Conservation (phyloP, 768 basidiomycete species). For the Pseudohyphozyma bogoriensis region DNA sequence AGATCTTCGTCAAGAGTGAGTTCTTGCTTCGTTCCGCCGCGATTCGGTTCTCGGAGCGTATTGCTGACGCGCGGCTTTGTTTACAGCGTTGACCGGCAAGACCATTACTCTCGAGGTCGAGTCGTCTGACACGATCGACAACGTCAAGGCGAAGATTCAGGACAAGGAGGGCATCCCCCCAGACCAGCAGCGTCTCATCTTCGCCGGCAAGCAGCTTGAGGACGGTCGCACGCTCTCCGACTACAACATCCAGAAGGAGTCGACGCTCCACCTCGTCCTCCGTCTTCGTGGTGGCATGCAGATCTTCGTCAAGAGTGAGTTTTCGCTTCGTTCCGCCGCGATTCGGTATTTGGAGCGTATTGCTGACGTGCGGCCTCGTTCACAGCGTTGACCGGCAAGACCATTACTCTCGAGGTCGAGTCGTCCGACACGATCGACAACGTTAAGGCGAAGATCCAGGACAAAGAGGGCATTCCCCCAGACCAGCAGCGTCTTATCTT, state of each 20-base stretch:
- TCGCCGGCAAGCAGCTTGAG: background rate
- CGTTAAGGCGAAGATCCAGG: too few relatives aligned
- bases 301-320: slow-evolving; percentile 59
- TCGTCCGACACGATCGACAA: too few relatives aligned
- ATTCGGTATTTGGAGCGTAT: too few relatives aligned
- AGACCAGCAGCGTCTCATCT: slow-evolving; percentile 58
- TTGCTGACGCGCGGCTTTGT: too few relatives aligned
- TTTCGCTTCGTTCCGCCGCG: too few relatives aligned
- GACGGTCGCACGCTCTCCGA: background rate
- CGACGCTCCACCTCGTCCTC: slow-evolving; percentile 84
- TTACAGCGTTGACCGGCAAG: slow-evolving; percentile 90
- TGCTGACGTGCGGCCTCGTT: too few relatives aligned
- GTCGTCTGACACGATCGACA: slow-evolving; percentile 85
- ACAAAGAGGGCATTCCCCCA: slow-evolving; percentile 88
- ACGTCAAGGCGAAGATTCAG: slow-evolving; percentile 57
- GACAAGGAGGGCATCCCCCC: slow-evolving; percentile 91
- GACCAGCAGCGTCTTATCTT: slow-evolving; percentile 87
- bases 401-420: too few relatives aligned
- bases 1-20: slow-evolving; percentile 55
- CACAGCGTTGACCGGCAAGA: slow-evolving; percentile 90
- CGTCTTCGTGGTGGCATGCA: slow-evolving; percentile 92
- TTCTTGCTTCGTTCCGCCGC: too few relatives aligned
- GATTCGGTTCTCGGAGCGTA: slow-evolving; percentile 45
- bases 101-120: slow-evolving; percentile 94
- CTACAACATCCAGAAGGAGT: slow-evolving; percentile 56